Conservation (phyloP, 1,284 basidiomycete genomes). For the Rhodotorula glutinis region DNA sequence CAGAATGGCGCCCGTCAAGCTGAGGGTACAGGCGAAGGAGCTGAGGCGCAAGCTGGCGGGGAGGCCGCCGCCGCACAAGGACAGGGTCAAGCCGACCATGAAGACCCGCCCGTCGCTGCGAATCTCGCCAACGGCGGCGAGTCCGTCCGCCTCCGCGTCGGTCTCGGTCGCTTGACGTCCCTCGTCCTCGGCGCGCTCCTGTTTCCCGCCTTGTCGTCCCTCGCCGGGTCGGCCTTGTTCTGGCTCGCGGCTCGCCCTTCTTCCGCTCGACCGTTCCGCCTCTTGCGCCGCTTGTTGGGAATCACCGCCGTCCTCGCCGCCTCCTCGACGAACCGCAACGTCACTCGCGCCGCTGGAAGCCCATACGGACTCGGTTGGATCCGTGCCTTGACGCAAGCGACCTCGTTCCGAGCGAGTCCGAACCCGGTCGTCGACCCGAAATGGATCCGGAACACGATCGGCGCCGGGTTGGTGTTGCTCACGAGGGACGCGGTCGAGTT, state of each 20-base stretch:
- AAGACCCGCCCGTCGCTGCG: not conserved
- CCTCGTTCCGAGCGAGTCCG: not conserved
- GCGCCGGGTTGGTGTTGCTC: slow-evolving; percentile 36
- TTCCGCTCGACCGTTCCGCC: not conserved
- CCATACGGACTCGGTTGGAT: slow-evolving; percentile 3
- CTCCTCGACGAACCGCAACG: not conserved
- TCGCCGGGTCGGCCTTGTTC: slow-evolving; percentile 27
- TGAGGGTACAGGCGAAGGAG: not conserved
- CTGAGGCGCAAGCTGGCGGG: too few species aligned
- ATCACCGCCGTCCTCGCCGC: slow-evolving; percentile 17
- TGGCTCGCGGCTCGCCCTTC: slow-evolving; percentile 23
- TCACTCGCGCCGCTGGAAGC: not conserved
- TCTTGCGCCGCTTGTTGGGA: slow-evolving; percentile 9
- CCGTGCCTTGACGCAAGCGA: not conserved
- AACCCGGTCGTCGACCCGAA: slow-evolving; percentile 37
- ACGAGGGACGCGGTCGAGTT: slow-evolving; percentile 35
- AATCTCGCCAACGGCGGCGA: not conserved
- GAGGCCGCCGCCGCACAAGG: not conserved
- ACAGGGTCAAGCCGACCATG: not conserved
- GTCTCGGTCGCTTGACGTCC: slow-evolving; percentile 30
- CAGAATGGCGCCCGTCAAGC: not conserved
- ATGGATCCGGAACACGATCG: slow-evolving; percentile 41
- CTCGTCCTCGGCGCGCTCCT: slow-evolving; percentile 37
- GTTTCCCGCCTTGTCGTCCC: slow-evolving; percentile 28
- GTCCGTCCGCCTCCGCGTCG: slow-evolving; percentile 25